Evolutionary conservation across 2,329 filamentous ascomycete genomes (phyloP).

Genomic region (Monosporascus sp.): DNA sequence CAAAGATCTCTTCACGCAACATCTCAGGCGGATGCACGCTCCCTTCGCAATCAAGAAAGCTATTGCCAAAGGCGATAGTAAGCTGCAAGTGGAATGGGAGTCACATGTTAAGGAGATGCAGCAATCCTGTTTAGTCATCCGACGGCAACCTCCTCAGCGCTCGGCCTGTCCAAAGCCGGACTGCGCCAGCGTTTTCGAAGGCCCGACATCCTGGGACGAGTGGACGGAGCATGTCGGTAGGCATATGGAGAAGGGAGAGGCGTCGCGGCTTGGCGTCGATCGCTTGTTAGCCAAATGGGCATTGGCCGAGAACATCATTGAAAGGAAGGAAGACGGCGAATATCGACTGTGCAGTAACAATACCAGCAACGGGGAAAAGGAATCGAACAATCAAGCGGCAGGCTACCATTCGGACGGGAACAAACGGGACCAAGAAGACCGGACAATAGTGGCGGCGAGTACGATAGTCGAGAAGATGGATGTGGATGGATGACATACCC

Average conservation of each 20-base stretch:
- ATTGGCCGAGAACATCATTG: constrained; percentile 58
- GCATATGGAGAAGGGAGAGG: constrained; percentile 76
- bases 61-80: constrained; percentile 52
- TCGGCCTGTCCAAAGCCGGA: constrained; percentile 68
- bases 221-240: constrained; percentile 89
- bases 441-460: constrained; percentile 30
- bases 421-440: constrained; percentile 24
- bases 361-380: constrained; percentile 25
- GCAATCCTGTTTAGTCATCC: constrained; percentile 64
- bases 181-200: constrained; percentile 67
- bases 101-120: constrained; percentile 65
- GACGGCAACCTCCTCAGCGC: constrained; percentile 63
- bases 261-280: constrained; percentile 52
- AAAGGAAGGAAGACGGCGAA: constrained; percentile 49
- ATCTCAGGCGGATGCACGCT: constrained; percentile 89
- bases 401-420: constrained; percentile 26
- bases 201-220: constrained; percentile 74
- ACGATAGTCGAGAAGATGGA: constrained; percentile 31
- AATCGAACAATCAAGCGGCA: constrained; percentile 16
- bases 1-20: constrained; percentile 93
- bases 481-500: constrained; percentile 23
- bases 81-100: constrained; percentile 59
- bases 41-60: constrained; percentile 59
- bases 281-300: constrained; percentile 56
- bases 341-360: constrained; percentile 48